A percentile compares a stretch with the other conserved stretches of the same genome.
Conservation (phyloP, 345 rosid species). For the Rhodamnia argentea region DNA sequence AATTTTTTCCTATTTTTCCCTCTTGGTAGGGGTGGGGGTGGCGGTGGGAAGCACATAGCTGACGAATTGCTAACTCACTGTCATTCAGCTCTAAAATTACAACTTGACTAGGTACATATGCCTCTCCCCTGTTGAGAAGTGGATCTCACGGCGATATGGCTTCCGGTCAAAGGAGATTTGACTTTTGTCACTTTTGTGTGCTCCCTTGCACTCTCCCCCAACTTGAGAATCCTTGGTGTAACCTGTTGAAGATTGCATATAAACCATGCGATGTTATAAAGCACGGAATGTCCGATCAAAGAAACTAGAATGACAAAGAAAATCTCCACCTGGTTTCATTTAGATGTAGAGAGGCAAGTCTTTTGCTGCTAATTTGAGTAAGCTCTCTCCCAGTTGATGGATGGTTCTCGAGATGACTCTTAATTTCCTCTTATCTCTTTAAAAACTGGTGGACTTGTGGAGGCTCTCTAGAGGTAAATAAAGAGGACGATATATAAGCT, state of each 20-base stretch:
- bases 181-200: too few species aligned
- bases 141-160: background rate
- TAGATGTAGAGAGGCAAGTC: background rate
- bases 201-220: conserved; percentile 20
- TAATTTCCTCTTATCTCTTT: conserved; percentile 15
- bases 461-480: conserved; percentile 16
- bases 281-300: background rate
- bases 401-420: conserved; percentile 17
- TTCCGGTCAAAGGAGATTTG: too few species aligned
- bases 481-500: too few species aligned
- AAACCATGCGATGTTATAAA: background rate
- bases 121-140: background rate
- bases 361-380: conserved; percentile 17
- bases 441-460: conserved; percentile 19
- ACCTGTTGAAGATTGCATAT: conserved; percentile 18
- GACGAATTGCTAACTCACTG: too few species aligned
- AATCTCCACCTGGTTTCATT: background rate
- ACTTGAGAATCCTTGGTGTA: conserved; percentile 9
- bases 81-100: background rate
- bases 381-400: conserved; percentile 12
- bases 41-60: too few species aligned
- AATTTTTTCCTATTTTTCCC: background rate
- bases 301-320: background rate
- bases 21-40: too few species aligned
- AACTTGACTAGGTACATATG: background rate